Base-by-base conservation (phyloP, 2,329 filamentous ascomycete species). In the Sporothrix brasiliensis region DNA sequence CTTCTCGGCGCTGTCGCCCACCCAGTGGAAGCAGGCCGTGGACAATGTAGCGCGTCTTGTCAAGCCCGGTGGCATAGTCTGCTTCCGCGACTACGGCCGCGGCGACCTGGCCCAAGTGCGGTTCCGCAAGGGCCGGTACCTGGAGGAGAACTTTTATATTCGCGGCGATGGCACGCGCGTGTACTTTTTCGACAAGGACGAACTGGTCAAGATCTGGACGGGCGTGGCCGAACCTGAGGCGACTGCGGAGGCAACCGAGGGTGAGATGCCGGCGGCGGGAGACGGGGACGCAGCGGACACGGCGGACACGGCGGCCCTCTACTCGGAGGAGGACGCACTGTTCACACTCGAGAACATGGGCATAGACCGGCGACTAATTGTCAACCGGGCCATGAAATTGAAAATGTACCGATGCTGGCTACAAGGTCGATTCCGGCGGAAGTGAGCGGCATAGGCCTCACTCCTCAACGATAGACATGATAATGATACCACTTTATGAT, bases 341-440 rank as follows among this genome's bases (percentile, higher is more conserved):
- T 93, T 98, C 76, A 87, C 93, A 65, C 82, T 97, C 61, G 82
- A 91, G 70, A 88, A 95, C 61, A 85, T 98, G 49, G 95, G 91
- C 34, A 86, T 94, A 69, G 95, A 99, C 79, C 89, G 93, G 74
- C 89, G 95, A 72, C 86, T 99, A 83, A 85, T 99, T 69, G 93
- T 99, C 70, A 99, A 99, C 79, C 88, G 95, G 74, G 92, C 94
- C 69, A 88, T 90, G 77, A 91, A 93, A 81, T 84, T 97, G 65
- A 99, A 98, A 82, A 99, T 99, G 95, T 98, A 98, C 80, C 89
- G 95, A 72, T 98, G 94, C 83, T 99, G 95, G 93, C 88, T 96
- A 79, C 92, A 96, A 80, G 92, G 91, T 41, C 88, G 89, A 4
- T 96, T 95, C 79, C 88, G 85, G 76, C 94, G 94, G 81, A 85